These are phyloP conservation scores for Epicoccum nigrum DNA, from an alignment of 2,329 filamentous ascomycete genomes.

Conservation along the genomic window DNA sequence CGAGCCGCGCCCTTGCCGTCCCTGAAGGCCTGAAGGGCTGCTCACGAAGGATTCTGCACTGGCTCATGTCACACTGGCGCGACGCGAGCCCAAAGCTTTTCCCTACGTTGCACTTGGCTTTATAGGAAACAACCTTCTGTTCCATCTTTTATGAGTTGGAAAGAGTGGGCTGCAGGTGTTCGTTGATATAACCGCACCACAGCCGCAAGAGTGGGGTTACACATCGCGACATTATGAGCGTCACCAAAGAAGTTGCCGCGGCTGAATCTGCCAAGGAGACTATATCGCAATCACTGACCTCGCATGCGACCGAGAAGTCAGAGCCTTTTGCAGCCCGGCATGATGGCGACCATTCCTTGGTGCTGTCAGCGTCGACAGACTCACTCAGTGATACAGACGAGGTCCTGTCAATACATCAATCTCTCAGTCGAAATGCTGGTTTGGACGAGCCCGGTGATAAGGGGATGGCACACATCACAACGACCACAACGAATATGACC, in stretches of 20 bases:
- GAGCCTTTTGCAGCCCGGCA: background rate
- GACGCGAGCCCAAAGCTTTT: constrained; percentile 12
- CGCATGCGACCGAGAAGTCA: background rate
- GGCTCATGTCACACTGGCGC: constrained; percentile 14
- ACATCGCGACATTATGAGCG: background rate
- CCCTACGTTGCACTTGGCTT: background rate
- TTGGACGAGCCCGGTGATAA: constrained; percentile 36
- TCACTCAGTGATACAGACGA: constrained; percentile 30
- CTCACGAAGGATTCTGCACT: constrained; percentile 13
- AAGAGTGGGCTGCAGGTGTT: background rate
- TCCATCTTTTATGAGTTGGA: background rate
- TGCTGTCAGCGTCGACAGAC: constrained; percentile 35
- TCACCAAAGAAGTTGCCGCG: constrained; percentile 19
- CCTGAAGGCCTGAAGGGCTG: background rate
- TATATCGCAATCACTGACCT: constrained; percentile 5
- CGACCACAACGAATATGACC: constrained; percentile 46
- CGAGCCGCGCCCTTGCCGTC: constrained; percentile 8
- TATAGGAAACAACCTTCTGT: no score
- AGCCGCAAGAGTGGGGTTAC: constrained; percentile 1
- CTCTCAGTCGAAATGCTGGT: constrained; percentile 44
- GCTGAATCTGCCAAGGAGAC: constrained; percentile 12
- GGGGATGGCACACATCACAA: constrained; percentile 31
- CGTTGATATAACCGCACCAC: background rate
- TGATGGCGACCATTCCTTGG: constrained; percentile 31
- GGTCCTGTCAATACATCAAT: constrained; percentile 38